Conservation (phyloP, 78 protist genomes). For the Bodo saltans region DNA sequence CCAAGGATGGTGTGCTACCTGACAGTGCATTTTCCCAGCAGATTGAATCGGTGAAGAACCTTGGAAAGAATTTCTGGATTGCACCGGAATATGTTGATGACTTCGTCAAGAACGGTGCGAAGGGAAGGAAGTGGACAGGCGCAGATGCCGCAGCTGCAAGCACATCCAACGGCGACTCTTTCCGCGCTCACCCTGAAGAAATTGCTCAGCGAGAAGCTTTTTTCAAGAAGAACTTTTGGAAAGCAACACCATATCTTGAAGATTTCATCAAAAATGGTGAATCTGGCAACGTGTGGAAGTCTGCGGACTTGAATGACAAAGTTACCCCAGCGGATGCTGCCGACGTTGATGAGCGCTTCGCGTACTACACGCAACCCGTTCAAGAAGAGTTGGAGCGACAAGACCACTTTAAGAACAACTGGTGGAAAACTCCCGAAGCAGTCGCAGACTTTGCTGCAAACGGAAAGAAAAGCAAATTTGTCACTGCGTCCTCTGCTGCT, state of each 20-base stretch:
- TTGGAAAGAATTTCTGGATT: conserved; percentile 12
- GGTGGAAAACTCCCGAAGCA: conserved; percentile 8
- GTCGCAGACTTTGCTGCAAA: background rate
- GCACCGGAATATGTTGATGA: conserved; percentile 18
- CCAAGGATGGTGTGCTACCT: background rate
- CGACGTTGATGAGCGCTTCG: background rate
- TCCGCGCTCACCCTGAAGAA: background rate
- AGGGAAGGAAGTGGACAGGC: conserved; percentile 33
- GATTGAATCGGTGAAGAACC: too few species aligned
- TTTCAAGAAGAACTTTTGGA: conserved; percentile 28
- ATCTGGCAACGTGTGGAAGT: background rate
- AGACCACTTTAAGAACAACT: background rate
- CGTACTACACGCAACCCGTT: background rate
- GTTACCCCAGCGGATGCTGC: background rate
- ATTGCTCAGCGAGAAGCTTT: background rate
- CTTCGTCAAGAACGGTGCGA: background rate
- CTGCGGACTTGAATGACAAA: background rate
- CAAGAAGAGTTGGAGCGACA: background rate
- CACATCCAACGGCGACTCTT: background rate
- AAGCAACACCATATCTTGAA: background rate
- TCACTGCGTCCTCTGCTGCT: background rate
- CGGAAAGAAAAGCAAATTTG: background rate
- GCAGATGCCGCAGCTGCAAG: conserved; percentile 4
- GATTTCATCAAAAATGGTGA: conserved; percentile 9
- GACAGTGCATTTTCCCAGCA: too few species aligned